Evolutionary conservation across 116 monocot species (phyloP).

Genomic region (Phalaenopsis hybrid): DNA sequence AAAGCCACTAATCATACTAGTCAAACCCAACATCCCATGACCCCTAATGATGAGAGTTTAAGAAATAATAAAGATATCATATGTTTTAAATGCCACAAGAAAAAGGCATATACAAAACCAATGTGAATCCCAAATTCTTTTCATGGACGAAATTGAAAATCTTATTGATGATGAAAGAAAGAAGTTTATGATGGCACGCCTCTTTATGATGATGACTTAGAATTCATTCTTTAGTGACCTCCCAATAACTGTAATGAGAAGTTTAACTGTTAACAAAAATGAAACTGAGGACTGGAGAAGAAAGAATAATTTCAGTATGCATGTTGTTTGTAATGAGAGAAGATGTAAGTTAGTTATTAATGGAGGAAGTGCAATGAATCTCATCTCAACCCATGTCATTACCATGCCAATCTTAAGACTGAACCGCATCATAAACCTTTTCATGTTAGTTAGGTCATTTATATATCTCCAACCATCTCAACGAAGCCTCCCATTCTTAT

Average conservation of each 20-base stretch:
- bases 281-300: no score
- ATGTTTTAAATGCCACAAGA: neutral
- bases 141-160: neutral
- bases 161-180: neutral
- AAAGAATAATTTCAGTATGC: no score
- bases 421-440: neutral
- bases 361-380: neutral
- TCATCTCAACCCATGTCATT: neutral
- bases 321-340: no score
- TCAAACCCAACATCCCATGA: neutral
- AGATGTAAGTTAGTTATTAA: neutral
- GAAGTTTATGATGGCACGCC: no score
- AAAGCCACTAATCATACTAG: neutral
- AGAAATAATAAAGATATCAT: neutral
- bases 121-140: neutral
- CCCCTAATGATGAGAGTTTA: neutral
- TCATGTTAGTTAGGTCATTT: neutral
- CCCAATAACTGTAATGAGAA: no score
- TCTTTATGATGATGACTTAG: no score
- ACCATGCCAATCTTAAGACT: neutral
- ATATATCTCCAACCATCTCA: neutral
- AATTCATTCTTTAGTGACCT: no score
- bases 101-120: neutral
- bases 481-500: neutral
- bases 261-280: no score